Conservation (phyloP, 768 basidiomycete species). For the Hygrophorus russula region DNA sequence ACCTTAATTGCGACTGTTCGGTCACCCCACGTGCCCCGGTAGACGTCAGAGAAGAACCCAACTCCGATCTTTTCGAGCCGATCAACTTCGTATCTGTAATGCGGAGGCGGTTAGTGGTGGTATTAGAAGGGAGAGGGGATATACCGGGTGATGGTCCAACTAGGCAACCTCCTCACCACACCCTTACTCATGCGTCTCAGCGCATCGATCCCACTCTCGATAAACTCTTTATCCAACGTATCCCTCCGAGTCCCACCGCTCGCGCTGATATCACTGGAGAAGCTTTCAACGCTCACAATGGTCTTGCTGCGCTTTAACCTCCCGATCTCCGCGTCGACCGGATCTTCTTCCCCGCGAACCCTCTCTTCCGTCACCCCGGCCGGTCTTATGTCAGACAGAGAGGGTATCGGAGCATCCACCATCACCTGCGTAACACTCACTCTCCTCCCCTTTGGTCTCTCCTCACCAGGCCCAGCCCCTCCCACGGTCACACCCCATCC, state of each 20-base stretch:
- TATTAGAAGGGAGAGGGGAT: constrained; percentile 6
- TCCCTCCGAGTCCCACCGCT: constrained; percentile 17
- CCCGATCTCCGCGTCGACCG: not conserved
- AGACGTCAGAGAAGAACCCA: constrained; percentile 72
- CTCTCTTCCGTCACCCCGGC: no score
- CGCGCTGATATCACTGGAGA: constrained; percentile 1
- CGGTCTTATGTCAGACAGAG: no score
- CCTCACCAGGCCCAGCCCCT: constrained; percentile 1
- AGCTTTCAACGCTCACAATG: constrained; percentile 8
- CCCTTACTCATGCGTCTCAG: constrained; percentile 47
- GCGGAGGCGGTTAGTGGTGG: not conserved
- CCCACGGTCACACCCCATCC: not conserved
- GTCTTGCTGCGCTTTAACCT: constrained; percentile 1
- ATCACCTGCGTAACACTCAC: constrained; percentile 5
- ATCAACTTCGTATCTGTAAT: constrained; percentile 66
- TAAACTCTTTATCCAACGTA: constrained; percentile 57
- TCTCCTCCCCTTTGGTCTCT: constrained; percentile 6
- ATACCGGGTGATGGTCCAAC: constrained; percentile 68
- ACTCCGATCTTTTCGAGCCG: constrained; percentile 56
- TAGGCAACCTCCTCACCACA: constrained; percentile 35
- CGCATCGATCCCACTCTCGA: constrained; percentile 64
- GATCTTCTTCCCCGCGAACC: not conserved
- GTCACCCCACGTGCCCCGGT: constrained; percentile 62
- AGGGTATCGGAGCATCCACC: not conserved
- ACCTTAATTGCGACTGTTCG: constrained; percentile 65